Base-by-base conservation (phyloP, 331 rosid genomes). In the Phaseolus coccineus region DNA sequence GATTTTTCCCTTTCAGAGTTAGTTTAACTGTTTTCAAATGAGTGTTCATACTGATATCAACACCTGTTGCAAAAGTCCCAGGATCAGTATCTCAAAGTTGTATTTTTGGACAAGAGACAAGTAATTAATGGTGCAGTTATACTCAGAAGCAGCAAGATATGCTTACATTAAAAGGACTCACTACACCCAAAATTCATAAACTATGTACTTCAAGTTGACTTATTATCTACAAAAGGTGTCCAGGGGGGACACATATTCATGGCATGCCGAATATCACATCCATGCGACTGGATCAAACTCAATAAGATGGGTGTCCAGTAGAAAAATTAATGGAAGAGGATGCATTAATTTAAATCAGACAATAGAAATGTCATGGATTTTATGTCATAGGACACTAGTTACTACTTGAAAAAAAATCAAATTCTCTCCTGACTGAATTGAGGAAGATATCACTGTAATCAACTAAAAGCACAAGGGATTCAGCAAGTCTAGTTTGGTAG, bases 31-130 rank as follows among this genome's bases (percentile, higher is more conserved):
- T 86, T 88, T 96, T 96, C 91, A 96, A 88, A 83, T 96, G 98
- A 62, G 99, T 96, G 78, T 96, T 96, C 98, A 96, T 96, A 77
- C 99, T 96, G 79, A 96, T 96, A 89, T 96, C 99, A 82, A 96
- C 99, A 81, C 99, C 99, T 96, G 89, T 56, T 52, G 58, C 47
- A 70, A 28, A 84, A 78, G 44, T 69, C 66, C 69, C 57, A 69
- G 71, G 44, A 74, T 85, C 80, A 89, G 81, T 14, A 66, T 69
- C 40, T n/a, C 37, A 14, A 55, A 39, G 39, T 19, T 22, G 19
- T 53, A 35, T 15, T 22, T 25, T 16, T 16, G n/a, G 33, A 8
- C 15, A 39, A 51, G 16, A 77, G 8, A 39, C 25, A 44, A 52
- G 44, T 33, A 42, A 9, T 7, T 2, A 30, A 30, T 35, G 7